phyloP scores from a whole-genome alignment of 805 yeast genomes.

The Metschnikowia kunwiensis region DNA sequence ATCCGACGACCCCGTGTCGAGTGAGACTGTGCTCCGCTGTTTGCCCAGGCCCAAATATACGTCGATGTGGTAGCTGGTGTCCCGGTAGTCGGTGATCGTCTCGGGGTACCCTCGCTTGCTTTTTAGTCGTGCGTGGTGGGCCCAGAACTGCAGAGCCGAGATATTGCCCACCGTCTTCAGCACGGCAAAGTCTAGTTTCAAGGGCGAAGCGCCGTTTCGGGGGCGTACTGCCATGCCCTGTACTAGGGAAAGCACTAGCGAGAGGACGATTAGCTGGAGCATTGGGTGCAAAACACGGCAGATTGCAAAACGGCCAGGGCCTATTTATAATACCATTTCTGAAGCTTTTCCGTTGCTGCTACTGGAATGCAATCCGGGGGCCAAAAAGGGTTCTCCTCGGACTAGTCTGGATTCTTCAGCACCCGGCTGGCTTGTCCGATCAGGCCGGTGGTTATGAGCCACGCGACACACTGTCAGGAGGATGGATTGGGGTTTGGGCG shows the following conservation, averaged over 20 bases:
- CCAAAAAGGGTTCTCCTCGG: too few relatives aligned
- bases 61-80: slow-evolving; percentile 12
- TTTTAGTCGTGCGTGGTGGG: not conserved
- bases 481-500: too few relatives aligned
- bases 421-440: too few relatives aligned
- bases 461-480: too few relatives aligned
- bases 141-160: slow-evolving; percentile 5
- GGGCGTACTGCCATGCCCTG: slow-evolving; percentile 1
- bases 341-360: too few relatives aligned
- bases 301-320: too few relatives aligned
- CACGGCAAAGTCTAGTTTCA: slow-evolving; percentile 14
- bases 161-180: slow-evolving; percentile 3
- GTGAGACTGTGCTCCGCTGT: slow-evolving; percentile 29
- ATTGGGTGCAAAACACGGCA: too few relatives aligned
- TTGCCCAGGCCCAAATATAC: slow-evolving; percentile 25
- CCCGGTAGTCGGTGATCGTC: slow-evolving; percentile 6
- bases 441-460: too few relatives aligned
- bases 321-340: too few relatives aligned
- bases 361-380: too few relatives aligned
- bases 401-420: too few relatives aligned
- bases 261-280: slow-evolving; percentile 3
- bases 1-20: slow-evolving; percentile 44
- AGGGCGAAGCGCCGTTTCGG: not conserved
- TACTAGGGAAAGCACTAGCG: slow-evolving; percentile 6
- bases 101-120: slow-evolving; percentile 8